Base-by-base conservation (phyloP, 441 rosid species). In the Populus hybrid region DNA sequence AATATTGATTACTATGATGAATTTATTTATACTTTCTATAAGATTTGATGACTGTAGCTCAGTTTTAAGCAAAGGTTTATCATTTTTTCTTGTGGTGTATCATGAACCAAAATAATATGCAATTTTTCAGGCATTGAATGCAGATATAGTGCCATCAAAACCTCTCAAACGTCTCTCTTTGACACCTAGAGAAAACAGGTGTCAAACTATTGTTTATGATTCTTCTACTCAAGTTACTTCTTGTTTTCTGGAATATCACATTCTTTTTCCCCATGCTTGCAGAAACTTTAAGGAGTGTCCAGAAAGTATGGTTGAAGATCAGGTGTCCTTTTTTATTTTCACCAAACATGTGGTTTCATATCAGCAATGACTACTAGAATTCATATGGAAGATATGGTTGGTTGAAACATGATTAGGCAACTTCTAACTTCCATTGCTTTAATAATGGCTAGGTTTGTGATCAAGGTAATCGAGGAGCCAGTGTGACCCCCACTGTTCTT, bases 141-240 rank as follows among this genome's bases (percentile, higher is more conserved):
- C 78, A 64, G 84, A 84, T 78, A 36, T 26, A 20, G 16, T 56
- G 28, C 77, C 86, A 53, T 24, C 86, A 87, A 88, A 80, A 80
- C 88, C 90, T 67, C 85, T 76, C 28, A 97, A 97, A 83, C 91
- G 92, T 31, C 82, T 86, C 67, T 91, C 94, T 69, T 85, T 74
- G 80, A 87, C 89, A 80, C 94, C 93, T 66, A 86, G 68, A 63
- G 89, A 87, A 85, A 89, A 69, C 90, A 89, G 98, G 99, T 63
- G 8, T 78, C 63, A 64, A 77, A n/a, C 23, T 36, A 69, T 70
- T 68, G 10, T 61, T 38, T 59, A 16, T 24, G 23, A 53, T 36
- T 69, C 24, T 20, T 33, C 78, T 18, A 77, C 74, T 83, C 68
- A 33, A 35, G 69, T 74, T 74, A 67, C 28, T 28, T 21, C 18